Evolutionary conservation across 495 filamentous ascomycete species (phyloP), one percentile per base, ranked within the genome.

Genomic region (Hypoxylon fuscum): DNA sequence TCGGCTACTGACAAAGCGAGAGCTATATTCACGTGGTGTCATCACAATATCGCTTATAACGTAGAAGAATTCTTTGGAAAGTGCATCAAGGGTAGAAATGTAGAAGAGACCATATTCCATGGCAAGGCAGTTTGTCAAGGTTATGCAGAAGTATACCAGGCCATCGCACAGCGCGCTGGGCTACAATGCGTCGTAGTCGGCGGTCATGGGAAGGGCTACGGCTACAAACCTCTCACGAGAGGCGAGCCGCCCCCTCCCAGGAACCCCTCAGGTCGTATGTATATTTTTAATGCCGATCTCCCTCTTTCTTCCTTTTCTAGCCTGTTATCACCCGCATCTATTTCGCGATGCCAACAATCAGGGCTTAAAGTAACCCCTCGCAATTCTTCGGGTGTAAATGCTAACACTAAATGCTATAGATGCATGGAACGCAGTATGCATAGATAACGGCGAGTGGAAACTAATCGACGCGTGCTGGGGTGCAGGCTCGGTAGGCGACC

Each of bases 381-480:
- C 17, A 42, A n/a, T 31, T 1, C 10, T 6, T 46, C 2, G 25
- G 25, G 14, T 17, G 41, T 34, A 43, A 11, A 14, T 44, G 23
- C 63, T 37, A 40, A 91, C 47, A 11, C 8, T 2, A 18, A 4
- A 1, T 21, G 34, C 0, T 25, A 17, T 22, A 66, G 63, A 98
- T 74, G 95, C 95, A 5, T 98, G 95, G 95, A 98, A 94, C 67
- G 95, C 88, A 0, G 90, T 97, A 14, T 83, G 84, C 42, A 92
- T 97, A 52, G 93, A 96, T 58, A 81, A 86, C 35, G 88, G 88
- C 1, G 84, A 88, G 57, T 98, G 94, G 94, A 96, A 97, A 73
- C 81, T 98, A 3, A 79, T 98, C 34, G 95, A 98, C 66, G 59
- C 87, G 2, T 97, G 95, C 72, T 98, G 95, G 95, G 95, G 95